These are phyloP conservation scores for Candolleomyces efflorescens DNA, from an alignment of 768 basidiomycete species.

Conservation along the genomic window DNA sequence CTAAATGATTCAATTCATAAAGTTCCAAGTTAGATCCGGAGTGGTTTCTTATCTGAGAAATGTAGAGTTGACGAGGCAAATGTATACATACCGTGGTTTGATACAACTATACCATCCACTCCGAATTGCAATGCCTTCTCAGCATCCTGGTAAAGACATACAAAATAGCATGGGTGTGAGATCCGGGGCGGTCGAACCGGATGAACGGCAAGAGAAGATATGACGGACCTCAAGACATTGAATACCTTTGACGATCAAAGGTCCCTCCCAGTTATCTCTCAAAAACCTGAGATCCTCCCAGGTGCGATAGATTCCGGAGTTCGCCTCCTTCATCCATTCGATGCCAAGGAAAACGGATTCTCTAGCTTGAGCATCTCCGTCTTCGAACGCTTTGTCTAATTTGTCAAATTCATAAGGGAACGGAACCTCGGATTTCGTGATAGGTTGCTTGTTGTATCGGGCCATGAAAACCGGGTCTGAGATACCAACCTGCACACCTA, in stretches of 20 bases:
- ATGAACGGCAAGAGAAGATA: not conserved
- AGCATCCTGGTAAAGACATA: conserved; percentile 44
- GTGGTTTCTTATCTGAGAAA: not conserved
- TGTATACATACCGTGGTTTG: conserved; percentile 66
- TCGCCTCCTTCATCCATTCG: conserved; percentile 61
- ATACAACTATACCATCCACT: conserved; percentile 72
- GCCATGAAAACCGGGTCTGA: conserved; percentile 82
- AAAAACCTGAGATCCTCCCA: conserved; percentile 75
- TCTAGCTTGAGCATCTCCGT: conserved; percentile 44
- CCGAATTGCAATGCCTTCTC: conserved; percentile 61
- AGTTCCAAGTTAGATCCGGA: not conserved
- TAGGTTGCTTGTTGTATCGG: conserved; percentile 41
- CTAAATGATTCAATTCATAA: conserved; percentile 23
- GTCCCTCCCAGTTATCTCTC: conserved; percentile 72
- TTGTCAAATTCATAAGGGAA: conserved; percentile 60
- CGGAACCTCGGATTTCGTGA: conserved; percentile 30
- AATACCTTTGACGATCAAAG: conserved; percentile 75
- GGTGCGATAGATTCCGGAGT: conserved; percentile 55
- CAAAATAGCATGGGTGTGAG: not conserved
- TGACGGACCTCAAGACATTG: conserved; percentile 52
- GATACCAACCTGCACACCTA: conserved; percentile 61
- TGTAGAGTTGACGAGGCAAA: not conserved
- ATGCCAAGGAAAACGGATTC: conserved; percentile 44
- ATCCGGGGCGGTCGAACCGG: not conserved
- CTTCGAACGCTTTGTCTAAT: conserved; percentile 34